Evolutionary conservation across 495 filamentous ascomycete genomes (phyloP).

Genomic region (Neurospora tetraspora): DNA sequence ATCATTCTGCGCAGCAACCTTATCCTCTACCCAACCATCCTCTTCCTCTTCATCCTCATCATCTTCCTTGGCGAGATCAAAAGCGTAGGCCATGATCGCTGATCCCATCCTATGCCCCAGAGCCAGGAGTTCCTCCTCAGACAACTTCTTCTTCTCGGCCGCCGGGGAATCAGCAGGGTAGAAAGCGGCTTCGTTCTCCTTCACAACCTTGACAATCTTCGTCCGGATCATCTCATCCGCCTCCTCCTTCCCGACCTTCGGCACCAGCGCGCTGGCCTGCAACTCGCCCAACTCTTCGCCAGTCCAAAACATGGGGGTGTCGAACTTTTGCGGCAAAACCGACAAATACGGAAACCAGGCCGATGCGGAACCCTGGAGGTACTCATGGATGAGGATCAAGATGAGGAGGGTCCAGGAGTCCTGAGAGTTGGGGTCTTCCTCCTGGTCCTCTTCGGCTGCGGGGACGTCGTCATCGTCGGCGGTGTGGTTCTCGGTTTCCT

Average conservation of each 20-base stretch:
- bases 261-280: constrained; percentile 63
- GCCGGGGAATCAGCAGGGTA: constrained; percentile 30
- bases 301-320: constrained; percentile 90
- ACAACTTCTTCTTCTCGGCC: constrained; percentile 16
- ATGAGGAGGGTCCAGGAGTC: constrained; percentile 51
- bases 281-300: constrained; percentile 58
- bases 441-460: constrained; percentile 1
- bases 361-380: constrained; percentile 48
- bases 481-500: background rate
- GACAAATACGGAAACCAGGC: constrained; percentile 72
- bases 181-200: constrained; percentile 32
- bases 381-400: constrained; percentile 72
- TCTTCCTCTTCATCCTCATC: constrained; percentile 42
- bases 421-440: constrained; percentile 18
- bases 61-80: constrained; percentile 57
- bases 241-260: constrained; percentile 66
- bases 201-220: constrained; percentile 49
- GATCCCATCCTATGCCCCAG: constrained; percentile 74
- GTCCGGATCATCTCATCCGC: constrained; percentile 60
- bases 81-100: constrained; percentile 90
- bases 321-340: constrained; percentile 67
- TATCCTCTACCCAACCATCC: constrained; percentile 57
- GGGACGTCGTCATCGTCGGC: constrained; percentile 6
- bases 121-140: constrained; percentile 43
- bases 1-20: constrained; percentile 41